A percentile compares a stretch with the other conserved stretches of the same genome.
Evolutionary conservation across 1,139 yeast genomes (phyloP).

Genomic region (Candida tunisiensis): DNA sequence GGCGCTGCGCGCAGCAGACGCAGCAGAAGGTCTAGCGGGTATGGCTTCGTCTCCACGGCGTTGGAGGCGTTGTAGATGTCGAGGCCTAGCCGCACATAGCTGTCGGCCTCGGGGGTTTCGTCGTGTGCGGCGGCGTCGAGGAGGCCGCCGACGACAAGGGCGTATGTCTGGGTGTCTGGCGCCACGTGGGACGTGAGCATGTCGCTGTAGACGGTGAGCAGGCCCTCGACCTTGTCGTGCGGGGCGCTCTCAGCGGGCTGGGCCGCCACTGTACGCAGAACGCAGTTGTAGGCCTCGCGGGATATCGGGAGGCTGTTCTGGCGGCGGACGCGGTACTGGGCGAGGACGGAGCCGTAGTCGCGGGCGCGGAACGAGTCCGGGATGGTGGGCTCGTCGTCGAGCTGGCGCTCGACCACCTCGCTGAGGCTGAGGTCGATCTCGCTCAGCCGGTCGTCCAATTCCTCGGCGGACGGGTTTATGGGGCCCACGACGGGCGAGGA

Average conservation of each 20-base stretch:
- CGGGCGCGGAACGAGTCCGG: too few relatives aligned
- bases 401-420: too few relatives aligned
- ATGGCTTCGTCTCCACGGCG: too few relatives aligned
- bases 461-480: too few relatives aligned
- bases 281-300: too few relatives aligned
- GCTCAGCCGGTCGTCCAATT: too few relatives aligned
- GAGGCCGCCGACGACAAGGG: constrained; percentile 12
- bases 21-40: too few relatives aligned
- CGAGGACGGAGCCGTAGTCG: background rate
- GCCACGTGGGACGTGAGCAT: constrained; percentile 11
- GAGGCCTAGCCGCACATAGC: constrained; percentile 5
- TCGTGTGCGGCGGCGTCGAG: constrained; percentile 5
- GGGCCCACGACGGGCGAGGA: too few relatives aligned
- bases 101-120: background rate
- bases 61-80: constrained; percentile 7
- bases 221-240: background rate
- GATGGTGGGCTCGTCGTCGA: too few relatives aligned
- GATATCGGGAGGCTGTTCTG: background rate
- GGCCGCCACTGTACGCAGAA: background rate
- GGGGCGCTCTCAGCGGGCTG: background rate
- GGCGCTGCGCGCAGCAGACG: too few relatives aligned
- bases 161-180: constrained; percentile 17
- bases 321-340: background rate
- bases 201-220: constrained; percentile 10
- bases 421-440: too few relatives aligned